Conservation (phyloP, 2,329 filamentous ascomycete species). For the Cordyceps cateniannulata region DNA sequence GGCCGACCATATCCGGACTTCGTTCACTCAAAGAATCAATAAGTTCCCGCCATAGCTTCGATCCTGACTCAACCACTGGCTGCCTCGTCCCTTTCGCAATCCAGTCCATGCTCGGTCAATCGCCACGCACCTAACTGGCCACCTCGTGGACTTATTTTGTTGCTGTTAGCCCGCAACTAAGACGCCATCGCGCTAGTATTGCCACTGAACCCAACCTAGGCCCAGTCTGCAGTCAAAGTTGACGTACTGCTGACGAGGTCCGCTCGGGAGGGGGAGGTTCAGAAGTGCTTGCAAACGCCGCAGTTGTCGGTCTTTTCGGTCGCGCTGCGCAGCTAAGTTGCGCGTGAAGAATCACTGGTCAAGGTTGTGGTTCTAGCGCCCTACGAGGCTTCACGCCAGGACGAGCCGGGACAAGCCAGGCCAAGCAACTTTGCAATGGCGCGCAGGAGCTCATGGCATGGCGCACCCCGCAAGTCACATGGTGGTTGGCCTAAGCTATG, state of each 20-base stretch:
- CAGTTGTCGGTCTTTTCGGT: not conserved
- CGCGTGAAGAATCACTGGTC: not conserved
- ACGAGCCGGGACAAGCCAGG: not conserved
- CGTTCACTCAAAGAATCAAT: not conserved
- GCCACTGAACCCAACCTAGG: not conserved
- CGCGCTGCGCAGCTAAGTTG: not conserved
- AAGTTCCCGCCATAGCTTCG: not conserved
- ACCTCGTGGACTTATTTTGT: too few relatives aligned
- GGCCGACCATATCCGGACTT: not conserved
- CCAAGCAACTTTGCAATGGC: not conserved
- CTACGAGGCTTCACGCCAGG: not conserved
- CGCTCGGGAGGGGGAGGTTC: not conserved
- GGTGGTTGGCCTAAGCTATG: slow-evolving; percentile 7
- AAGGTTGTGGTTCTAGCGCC: not conserved
- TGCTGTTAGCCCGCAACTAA: not conserved
- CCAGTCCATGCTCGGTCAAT: not conserved
- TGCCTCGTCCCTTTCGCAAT: not conserved
- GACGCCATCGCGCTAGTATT: slow-evolving; percentile 1
- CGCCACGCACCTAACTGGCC: too few relatives aligned
- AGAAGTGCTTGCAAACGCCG: not conserved
- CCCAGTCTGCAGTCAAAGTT: not conserved
- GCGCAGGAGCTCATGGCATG: slow-evolving; percentile 3
- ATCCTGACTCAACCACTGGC: not conserved
- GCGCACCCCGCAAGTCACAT: slow-evolving; percentile 7
- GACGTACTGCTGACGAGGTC: not conserved